A percentile compares a stretch with the other conserved stretches of the same genome.
Conservation (phyloP, 768 basidiomycete genomes). For the Pluteus cervinus region DNA sequence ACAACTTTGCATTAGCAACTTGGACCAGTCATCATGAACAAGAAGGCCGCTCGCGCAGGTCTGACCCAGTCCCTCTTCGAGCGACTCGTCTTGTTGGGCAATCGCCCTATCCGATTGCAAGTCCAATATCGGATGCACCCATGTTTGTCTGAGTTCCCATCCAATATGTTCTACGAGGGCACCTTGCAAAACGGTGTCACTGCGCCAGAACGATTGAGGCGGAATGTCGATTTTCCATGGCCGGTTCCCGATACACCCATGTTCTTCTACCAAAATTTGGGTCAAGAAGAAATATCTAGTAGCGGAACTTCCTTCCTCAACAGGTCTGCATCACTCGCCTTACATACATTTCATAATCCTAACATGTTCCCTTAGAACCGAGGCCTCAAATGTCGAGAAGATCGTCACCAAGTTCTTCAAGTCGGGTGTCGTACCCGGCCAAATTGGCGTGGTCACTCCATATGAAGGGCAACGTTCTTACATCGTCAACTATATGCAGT, state of each 20-base stretch:
- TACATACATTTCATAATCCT: slow-evolving; percentile 2
- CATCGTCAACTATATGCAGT: slow-evolving; percentile 99
- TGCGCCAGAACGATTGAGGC: slow-evolving; percentile 92
- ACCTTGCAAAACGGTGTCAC: slow-evolving; percentile 99
- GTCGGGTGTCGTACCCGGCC: slow-evolving; percentile 89
- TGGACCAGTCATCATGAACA: slow-evolving; percentile 99
- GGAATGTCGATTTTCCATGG: slow-evolving; percentile 99
- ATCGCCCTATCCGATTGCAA: slow-evolving; percentile 95
- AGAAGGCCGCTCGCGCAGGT: slow-evolving; percentile 98
- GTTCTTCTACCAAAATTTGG: slow-evolving; percentile 99
- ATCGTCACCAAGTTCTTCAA: slow-evolving; percentile 99
- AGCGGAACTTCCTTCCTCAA: slow-evolving; percentile 99
- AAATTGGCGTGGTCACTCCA: slow-evolving; percentile 98
- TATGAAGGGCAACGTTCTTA: slow-evolving; percentile 99
- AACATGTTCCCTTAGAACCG: slow-evolving; percentile 54
- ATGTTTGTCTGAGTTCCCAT: slow-evolving; percentile 97
- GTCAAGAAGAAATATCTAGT: slow-evolving; percentile 97
- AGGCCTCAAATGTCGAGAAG: slow-evolving; percentile 99
- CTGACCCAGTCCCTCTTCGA: slow-evolving; percentile 98
- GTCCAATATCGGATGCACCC: slow-evolving; percentile 99
- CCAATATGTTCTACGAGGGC: slow-evolving; percentile 99
- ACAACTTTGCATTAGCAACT: slow-evolving; percentile 59
- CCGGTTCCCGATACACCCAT: slow-evolving; percentile 95
- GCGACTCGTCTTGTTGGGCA: slow-evolving; percentile 89
- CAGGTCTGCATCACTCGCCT: slow-evolving; percentile 40